Percentiles rank a stretch among this genome's conserved stretches.
Conservation (phyloP, 1,284 basidiomycete species). For the Heterobasidion parviporum region DNA sequence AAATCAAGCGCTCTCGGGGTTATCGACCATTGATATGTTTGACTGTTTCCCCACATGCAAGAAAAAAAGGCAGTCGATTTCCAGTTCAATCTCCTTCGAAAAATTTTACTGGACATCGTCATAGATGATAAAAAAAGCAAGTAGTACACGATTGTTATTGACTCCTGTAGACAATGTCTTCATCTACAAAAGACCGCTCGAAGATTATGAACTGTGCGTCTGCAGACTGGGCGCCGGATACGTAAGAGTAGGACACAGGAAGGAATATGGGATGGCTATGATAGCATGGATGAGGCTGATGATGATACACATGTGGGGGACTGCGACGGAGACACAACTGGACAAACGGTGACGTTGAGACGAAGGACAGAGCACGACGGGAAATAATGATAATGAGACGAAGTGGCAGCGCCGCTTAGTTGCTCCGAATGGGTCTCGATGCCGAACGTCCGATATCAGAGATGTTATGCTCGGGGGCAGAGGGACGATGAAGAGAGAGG, state of each 20-base stretch:
- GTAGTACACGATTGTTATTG: too few relatives aligned
- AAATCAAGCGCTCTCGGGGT: too few relatives aligned
- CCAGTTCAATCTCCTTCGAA: too few relatives aligned
- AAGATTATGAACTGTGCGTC: too few relatives aligned
- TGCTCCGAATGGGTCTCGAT: conserved; percentile 10
- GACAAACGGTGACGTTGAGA: conserved; percentile 2
- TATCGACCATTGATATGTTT: too few relatives aligned
- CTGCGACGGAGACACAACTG: conserved; percentile 1
- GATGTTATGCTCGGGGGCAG: conserved; percentile 7
- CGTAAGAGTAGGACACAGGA: background rate
- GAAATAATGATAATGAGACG: background rate
- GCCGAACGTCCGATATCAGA: conserved; percentile 7
- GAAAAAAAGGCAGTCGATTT: too few relatives aligned
- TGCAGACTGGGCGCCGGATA: background rate
- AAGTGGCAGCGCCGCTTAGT: background rate
- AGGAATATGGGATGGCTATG: background rate
- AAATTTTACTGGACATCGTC: too few relatives aligned
- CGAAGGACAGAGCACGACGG: background rate
- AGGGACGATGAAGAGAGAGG: conserved; percentile 44
- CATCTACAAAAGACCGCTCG: too few relatives aligned
- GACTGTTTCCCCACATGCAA: too few relatives aligned
- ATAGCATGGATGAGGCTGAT: background rate
- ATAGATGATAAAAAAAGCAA: too few relatives aligned
- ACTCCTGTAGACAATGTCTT: too few relatives aligned
- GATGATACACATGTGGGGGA: background rate